A percentile compares a stretch with the other conserved stretches of the same genome.
phyloP scores from a whole-genome alignment of 257 asterid species.

The Apocynum venetum region DNA sequence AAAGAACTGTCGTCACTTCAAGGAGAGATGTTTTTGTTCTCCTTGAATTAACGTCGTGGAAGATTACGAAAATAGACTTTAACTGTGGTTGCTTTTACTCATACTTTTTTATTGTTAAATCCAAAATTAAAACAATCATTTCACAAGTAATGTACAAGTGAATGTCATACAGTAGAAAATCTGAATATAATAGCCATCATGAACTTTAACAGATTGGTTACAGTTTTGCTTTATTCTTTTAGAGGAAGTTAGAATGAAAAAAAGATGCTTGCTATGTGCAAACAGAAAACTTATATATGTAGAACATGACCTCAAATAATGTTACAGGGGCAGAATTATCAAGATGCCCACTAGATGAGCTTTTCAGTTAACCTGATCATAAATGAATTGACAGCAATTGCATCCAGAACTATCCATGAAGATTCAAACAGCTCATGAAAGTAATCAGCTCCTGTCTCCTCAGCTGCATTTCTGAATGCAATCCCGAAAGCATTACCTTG shows the following conservation, averaged over 20 bases:
- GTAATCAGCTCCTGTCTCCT: constrained; percentile 85
- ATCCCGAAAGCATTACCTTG: constrained; percentile 92
- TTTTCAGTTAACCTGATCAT: constrained; percentile 91
- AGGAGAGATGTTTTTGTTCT: no score
- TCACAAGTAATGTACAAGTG: not conserved
- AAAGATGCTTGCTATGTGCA: constrained; percentile 1
- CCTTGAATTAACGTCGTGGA: no score
- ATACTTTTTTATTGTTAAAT: no score
- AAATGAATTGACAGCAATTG: constrained; percentile 77
- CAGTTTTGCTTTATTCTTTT: not conserved
- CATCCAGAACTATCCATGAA: constrained; percentile 91
- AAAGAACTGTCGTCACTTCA: no score
- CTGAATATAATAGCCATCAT: not conserved
- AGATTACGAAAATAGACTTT: no score
- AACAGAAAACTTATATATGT: constrained; percentile 24
- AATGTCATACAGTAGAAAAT: not conserved
- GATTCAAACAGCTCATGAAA: constrained; percentile 97
- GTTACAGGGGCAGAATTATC: constrained; percentile 17
- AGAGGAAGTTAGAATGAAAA: constrained; percentile 9
- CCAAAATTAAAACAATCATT: no score
- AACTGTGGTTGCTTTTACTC: no score
- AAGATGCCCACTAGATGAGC: constrained; percentile 44
- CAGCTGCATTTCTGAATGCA: constrained; percentile 91
- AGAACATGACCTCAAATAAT: constrained; percentile 26
- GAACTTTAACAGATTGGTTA: not conserved